Evolutionary conservation across 2,329 filamentous ascomycete species (phyloP).

Genomic region (Ophiostoma piceae): DNA sequence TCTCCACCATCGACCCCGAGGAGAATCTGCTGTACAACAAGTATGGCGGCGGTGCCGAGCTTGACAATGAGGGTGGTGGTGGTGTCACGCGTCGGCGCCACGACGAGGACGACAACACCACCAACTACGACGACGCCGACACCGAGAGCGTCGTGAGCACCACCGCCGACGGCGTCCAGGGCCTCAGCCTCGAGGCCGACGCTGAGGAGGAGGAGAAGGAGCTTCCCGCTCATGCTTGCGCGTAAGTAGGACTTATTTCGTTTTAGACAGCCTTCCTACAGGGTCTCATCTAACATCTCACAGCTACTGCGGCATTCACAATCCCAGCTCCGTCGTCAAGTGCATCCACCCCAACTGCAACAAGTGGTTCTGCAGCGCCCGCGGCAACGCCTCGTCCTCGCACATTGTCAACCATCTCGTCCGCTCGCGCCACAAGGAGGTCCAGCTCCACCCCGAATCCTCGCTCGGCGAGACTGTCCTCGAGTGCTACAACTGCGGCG

Average conservation of each 20-base stretch:
- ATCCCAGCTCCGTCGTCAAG: slow-evolving; percentile 90
- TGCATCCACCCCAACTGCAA: slow-evolving; percentile 91
- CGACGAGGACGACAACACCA: slow-evolving; percentile 85
- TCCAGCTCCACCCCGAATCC: slow-evolving; percentile 90
- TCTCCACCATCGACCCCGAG: slow-evolving; percentile 67
- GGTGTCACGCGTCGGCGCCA: slow-evolving; percentile 41
- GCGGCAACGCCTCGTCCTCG: slow-evolving; percentile 91
- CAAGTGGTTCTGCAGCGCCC: slow-evolving; percentile 99
- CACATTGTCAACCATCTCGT: slow-evolving; percentile 99
- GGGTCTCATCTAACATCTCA: slow-evolving; percentile 35
- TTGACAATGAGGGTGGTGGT: slow-evolving; percentile 33
- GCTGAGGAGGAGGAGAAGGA: slow-evolving; percentile 76
- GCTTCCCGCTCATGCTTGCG: slow-evolving; percentile 90
- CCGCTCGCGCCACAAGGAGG: slow-evolving; percentile 95
- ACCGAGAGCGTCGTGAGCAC: slow-evolving; percentile 71
- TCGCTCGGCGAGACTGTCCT: slow-evolving; percentile 91
- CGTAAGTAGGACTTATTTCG: slow-evolving; percentile 54
- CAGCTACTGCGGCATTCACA: slow-evolving; percentile 93
- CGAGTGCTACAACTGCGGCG: slow-evolving; percentile 98
- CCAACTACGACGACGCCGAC: slow-evolving; percentile 78
- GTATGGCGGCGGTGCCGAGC: slow-evolving; percentile 53
- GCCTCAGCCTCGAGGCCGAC: slow-evolving; percentile 51
- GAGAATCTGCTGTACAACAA: slow-evolving; percentile 74
- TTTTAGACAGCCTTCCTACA: background rate
- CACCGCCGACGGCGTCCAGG: slow-evolving; percentile 69